Evolutionary conservation across 192 early-diverging fungal genomes (phyloP).

Genomic region (Rhizophagus prolifer): DNA sequence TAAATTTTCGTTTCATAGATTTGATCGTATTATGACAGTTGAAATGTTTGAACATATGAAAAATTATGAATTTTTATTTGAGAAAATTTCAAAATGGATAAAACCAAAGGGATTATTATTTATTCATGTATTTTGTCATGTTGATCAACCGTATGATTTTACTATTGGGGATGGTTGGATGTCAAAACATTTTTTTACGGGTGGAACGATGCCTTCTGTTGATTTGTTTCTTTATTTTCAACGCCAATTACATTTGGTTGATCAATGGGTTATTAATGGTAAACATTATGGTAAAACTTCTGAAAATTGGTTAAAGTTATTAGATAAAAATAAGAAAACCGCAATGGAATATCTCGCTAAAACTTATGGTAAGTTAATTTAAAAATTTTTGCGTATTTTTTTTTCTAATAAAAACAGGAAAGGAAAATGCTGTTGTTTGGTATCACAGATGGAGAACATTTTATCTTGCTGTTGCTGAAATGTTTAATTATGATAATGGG

Average conservation of each 20-base stretch:
- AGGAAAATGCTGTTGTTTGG: slow-evolving; percentile 46
- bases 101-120: slow-evolving; percentile 58
- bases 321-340: slow-evolving; percentile 49
- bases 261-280: slow-evolving; percentile 64
- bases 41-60: slow-evolving; percentile 75
- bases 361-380: slow-evolving; percentile 46
- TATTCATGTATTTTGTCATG: slow-evolving; percentile 63
- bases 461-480: slow-evolving; percentile 55
- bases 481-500: slow-evolving; percentile 56
- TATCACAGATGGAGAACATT: slow-evolving; percentile 66
- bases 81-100: slow-evolving; percentile 59
- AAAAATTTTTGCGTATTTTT: background rate
- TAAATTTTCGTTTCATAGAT: slow-evolving; percentile 28
- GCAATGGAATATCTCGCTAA: slow-evolving; percentile 43
- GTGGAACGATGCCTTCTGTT: slow-evolving; percentile 39
- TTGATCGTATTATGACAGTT: slow-evolving; percentile 55
- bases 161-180: slow-evolving; percentile 53
- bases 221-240: slow-evolving; percentile 67
- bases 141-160: slow-evolving; percentile 59
- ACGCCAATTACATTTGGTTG: slow-evolving; percentile 47
- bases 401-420: background rate
- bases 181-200: slow-evolving; percentile 68
- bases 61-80: slow-evolving; percentile 55
- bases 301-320: slow-evolving; percentile 52
- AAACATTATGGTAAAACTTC: slow-evolving; percentile 56